Evolutionary conservation across 2,329 filamentous ascomycete species (phyloP), one percentile per base, ranked within the genome.

Genomic region (Grosmannia huntii): DNA sequence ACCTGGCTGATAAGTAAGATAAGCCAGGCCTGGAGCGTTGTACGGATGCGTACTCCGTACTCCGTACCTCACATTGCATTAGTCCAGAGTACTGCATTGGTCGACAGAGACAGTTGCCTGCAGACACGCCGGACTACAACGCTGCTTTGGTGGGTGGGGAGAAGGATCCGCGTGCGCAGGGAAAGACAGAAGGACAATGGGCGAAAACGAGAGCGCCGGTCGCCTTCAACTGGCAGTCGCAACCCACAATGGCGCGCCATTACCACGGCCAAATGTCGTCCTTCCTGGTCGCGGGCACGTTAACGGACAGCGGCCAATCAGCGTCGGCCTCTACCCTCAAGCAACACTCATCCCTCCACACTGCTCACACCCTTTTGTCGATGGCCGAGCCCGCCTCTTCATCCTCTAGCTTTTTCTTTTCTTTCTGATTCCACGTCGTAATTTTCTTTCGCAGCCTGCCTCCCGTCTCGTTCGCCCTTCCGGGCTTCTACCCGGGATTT

Each of bases 231-330:
- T 50, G 46, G 11, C 46, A 49, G 21, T 23, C 46, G 21, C 46
- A 49, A 25, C n/a, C 31, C 31, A 38, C 51, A 53, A 53, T 53
- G 31, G 23, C 51, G 51, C 51, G 51, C 51, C 51, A 53, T 53
- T 53, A 53, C 51, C 51, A 53, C 28, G 51, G 51, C 51, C 31
- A 53, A n/a, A n/a, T 36, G 51, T 25, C 21, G 19, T 54, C 52
- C 21, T 23, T 46, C 33, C 36, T 28, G 28, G 44, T 27, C 33
- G 6, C 19, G 7, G 12, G n/a, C 19, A 25, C 48, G 50, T 31
- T 52, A 44, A 49, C 53, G 23, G 31, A 19, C 33, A 21, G 44
- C 19, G 5, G 54, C 58, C 58, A 60, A 60, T 60, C 56, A 60
- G 19, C 14, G 1, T 16, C 14, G 7, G 11, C 19, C 25, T n/a